A percentile compares a stretch with the other conserved stretches of the same genome.
Evolutionary conservation across 2,329 filamentous ascomycete genomes (phyloP).

Genomic region (Byssothecium circinans): DNA sequence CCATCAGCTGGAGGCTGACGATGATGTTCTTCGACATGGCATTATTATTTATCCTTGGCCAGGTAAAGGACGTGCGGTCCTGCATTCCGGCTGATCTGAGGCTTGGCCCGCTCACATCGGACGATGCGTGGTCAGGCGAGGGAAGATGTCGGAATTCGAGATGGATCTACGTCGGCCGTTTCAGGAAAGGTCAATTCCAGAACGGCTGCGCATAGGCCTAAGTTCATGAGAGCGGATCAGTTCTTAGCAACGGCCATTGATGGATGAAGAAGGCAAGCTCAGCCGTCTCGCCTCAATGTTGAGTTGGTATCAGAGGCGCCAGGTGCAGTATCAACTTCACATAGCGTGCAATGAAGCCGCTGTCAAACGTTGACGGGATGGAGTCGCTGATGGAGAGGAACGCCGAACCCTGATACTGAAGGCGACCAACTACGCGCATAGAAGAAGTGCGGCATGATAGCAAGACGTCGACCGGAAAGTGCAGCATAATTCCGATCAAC

Average conservation of each 20-base stretch:
- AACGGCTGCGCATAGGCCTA: constrained; percentile 33
- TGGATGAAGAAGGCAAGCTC: not conserved
- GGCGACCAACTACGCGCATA: not conserved
- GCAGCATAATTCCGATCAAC: too few relatives aligned
- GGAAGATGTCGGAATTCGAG: constrained; percentile 25
- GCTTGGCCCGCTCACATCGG: constrained; percentile 29
- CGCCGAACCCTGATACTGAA: not conserved
- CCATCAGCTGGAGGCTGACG: not conserved
- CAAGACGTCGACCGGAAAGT: not conserved
- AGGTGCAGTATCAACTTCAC: not conserved
- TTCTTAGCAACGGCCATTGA: constrained; percentile 5
- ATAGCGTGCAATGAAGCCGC: not conserved
- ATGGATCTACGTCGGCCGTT: constrained; percentile 42
- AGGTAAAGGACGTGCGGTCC: constrained; percentile 13
- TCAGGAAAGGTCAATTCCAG: constrained; percentile 31
- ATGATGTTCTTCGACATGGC: not conserved
- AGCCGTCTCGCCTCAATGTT: constrained; percentile 1
- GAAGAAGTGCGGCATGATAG: not conserved
- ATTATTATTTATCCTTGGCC: constrained; percentile 17
- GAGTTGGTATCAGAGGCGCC: not conserved
- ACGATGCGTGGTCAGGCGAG: constrained; percentile 32
- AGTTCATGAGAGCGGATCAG: constrained; percentile 13
- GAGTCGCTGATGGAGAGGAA: not conserved
- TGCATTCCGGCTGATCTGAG: constrained; percentile 41
- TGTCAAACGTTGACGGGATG: not conserved